Evolutionary conservation across 257 asterid genomes (phyloP).

Genomic region (Knoxia roxburghii): DNA sequence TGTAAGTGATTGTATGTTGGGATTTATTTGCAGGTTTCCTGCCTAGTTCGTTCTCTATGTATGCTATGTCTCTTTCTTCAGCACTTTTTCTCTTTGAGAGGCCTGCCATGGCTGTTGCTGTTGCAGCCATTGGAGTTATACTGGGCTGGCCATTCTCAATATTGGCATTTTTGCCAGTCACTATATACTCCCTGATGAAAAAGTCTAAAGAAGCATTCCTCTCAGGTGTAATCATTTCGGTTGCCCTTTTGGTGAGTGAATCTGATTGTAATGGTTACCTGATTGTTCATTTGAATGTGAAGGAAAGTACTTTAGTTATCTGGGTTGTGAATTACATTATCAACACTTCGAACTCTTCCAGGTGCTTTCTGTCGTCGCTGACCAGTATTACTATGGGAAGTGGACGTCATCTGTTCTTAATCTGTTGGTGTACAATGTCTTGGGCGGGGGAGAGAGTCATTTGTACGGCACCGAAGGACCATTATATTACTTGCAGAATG

Average conservation of each 20-base stretch:
- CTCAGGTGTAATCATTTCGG: constrained; percentile 61
- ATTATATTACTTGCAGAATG: constrained; percentile 73
- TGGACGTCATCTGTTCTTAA: constrained; percentile 95
- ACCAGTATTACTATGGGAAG: constrained; percentile 66
- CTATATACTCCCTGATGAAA: constrained; percentile 62
- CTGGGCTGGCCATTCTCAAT: constrained; percentile 98
- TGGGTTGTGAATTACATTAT: constrained; percentile 11
- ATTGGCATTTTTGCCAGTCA: constrained; percentile 89
- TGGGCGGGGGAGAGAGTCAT: constrained; percentile 98
- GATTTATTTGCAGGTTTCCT: constrained; percentile 67
- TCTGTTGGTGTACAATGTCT: constrained; percentile 72
- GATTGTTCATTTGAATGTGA: not conserved
- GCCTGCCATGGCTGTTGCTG: constrained; percentile 79
- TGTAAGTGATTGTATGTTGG: not conserved
- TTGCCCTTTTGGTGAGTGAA: constrained; percentile 56
- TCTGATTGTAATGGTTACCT: constrained; percentile 8
- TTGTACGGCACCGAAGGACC: constrained; percentile 92
- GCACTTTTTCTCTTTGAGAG: constrained; percentile 81
- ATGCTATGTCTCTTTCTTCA: constrained; percentile 91
- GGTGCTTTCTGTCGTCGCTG: constrained; percentile 73
- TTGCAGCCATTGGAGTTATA: constrained; percentile 87
- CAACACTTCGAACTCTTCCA: constrained; percentile 28
- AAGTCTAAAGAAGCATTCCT: constrained; percentile 58
- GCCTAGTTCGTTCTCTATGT: constrained; percentile 98
- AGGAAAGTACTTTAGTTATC: not conserved